Conservation (phyloP, 192 early-diverging fungal species). For the Piromyces finnis region DNA sequence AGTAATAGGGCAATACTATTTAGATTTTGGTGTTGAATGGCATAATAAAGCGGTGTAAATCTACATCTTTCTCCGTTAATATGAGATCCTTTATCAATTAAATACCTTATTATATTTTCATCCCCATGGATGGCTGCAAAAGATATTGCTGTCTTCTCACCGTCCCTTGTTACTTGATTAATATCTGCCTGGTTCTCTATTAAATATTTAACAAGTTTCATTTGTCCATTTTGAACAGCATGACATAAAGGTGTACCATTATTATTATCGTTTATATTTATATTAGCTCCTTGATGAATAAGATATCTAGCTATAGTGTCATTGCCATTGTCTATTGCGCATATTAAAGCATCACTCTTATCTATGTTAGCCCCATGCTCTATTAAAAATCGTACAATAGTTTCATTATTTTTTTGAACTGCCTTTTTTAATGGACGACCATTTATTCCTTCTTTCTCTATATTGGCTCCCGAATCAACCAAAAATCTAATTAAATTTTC, state of each 20-base stretch:
- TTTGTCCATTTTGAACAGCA: background rate
- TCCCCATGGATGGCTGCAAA: background rate
- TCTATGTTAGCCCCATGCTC: background rate
- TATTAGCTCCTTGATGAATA: too few species aligned
- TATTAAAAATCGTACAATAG: background rate
- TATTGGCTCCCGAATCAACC: too few species aligned
- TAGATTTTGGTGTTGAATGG: background rate
- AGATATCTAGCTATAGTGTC: too few species aligned
- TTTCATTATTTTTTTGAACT: background rate
- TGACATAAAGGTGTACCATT: background rate
- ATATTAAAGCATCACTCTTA: background rate
- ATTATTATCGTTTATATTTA: background rate
- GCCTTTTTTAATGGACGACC: too few species aligned
- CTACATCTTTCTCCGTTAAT: background rate
- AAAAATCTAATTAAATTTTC: too few species aligned
- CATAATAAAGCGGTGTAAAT: background rate
- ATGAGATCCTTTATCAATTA: background rate
- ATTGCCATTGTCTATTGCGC: too few species aligned
- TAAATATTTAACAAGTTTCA: background rate
- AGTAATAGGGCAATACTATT: background rate
- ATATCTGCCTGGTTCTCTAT: background rate
- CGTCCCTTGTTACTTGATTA: background rate
- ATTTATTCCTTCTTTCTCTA: too few species aligned
- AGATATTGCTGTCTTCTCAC: background rate
- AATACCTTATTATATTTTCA: background rate